A percentile compares a stretch with the other conserved stretches of the same genome.
phyloP scores from a whole-genome alignment of 441 rosid genomes.

The Mallotus repandus region DNA sequence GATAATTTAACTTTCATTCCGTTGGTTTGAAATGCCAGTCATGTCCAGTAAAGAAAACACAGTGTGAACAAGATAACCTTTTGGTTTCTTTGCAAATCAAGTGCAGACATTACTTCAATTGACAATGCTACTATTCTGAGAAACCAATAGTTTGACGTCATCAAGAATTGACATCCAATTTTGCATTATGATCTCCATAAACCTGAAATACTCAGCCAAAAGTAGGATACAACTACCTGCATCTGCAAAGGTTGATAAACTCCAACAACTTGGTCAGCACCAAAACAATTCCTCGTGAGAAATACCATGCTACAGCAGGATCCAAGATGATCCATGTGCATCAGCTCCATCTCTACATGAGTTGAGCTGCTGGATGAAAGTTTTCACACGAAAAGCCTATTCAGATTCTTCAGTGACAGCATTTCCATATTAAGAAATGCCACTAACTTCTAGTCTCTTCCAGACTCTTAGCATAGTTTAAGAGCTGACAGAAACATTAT shows the following conservation, averaged over 20 bases:
- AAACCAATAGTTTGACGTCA: background rate
- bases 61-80: no score
- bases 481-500: conserved; percentile 33
- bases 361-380: background rate
- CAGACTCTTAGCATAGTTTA: background rate
- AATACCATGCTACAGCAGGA: background rate
- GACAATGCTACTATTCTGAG: background rate
- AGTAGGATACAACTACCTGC: background rate
- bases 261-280: background rate
- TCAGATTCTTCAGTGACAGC: background rate
- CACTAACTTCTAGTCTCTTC: background rate
- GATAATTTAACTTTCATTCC: background rate
- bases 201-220: background rate
- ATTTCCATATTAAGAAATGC: background rate
- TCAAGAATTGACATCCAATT: background rate
- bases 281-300: background rate
- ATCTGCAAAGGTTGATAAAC: background rate
- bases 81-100: background rate
- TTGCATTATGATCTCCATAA: background rate
- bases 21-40: background rate
- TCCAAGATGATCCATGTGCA: conserved; percentile 1
- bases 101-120: background rate
- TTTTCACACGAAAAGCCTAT: background rate
- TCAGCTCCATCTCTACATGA: background rate
- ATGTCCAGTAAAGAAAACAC: background rate